A percentile compares a stretch with the other conserved stretches of the same genome.
phyloP scores from a whole-genome alignment of 345 rosid species.

The Eucalyptus marginata region DNA sequence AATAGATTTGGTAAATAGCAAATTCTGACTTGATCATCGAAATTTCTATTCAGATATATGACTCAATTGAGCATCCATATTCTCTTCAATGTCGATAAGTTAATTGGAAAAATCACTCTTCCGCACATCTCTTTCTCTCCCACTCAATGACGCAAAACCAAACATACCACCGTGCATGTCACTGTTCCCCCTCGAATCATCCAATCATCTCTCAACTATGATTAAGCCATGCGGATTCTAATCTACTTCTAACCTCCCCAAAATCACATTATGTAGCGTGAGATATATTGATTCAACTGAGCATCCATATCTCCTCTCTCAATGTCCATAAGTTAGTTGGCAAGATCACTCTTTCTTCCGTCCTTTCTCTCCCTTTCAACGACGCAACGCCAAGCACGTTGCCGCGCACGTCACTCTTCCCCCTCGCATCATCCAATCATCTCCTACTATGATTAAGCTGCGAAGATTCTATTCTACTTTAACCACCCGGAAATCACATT shows the following conservation, averaged over 20 bases:
- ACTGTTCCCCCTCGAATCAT: background rate
- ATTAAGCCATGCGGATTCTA: background rate
- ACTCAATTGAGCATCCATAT: background rate
- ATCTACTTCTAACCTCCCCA: background rate
- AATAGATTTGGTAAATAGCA: background rate
- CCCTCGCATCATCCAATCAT: background rate
- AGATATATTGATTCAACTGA: background rate
- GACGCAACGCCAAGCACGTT: background rate
- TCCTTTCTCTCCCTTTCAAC: background rate
- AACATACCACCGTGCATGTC: background rate
- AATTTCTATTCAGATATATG: background rate
- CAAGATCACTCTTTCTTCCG: background rate
- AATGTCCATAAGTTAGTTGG: background rate
- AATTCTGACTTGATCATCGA: background rate
- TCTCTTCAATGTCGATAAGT: background rate
- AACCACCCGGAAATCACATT: background rate
- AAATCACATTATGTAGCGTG: background rate
- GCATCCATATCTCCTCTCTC: background rate
- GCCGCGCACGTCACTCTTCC: background rate
- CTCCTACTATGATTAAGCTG: background rate
- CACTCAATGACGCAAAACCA: background rate
- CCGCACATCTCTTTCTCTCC: background rate
- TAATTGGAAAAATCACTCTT: background rate
- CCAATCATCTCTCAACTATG: background rate
- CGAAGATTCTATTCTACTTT: background rate